Base-by-base conservation (phyloP, 2,329 filamentous ascomycete species). In the Cadophora gregata region DNA sequence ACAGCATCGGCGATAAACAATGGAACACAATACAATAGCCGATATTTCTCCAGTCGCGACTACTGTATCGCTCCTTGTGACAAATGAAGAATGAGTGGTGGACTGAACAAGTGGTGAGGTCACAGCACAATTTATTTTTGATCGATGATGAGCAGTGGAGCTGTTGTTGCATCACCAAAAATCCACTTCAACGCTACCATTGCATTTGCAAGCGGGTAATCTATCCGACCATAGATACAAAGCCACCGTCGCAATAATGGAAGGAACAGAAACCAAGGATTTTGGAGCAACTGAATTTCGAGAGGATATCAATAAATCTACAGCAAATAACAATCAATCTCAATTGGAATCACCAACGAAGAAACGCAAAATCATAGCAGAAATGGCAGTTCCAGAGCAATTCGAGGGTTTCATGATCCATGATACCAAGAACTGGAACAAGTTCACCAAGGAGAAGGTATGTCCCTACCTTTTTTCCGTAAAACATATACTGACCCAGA, bases 391-490 rank as follows among this genome's bases (percentile, higher is more conserved):
- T 71, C 84, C 85, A 74, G 86, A 88, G 38, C 83, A 86, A 75
- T 88, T 87, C 77, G 82, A 81, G 65, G 85, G 86, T 71, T 88
- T 88, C 80, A 84, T 87, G 80, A 82, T 88, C 75, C 47, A 71
- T 9, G 69, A 69, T 45, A 63, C 67, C 7, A 67, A 75, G 55
- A 70, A 72, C 12, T 75, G 74, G 74, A 73, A 61, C 29, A 64
- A 60, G 10, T 75, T 74, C 56, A 67, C 63, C 1, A 74, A 71
- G 36, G 62, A 69, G 38, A 74, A 74, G 66, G 74, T 73, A 50
- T 29, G 56, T 45, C 36, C 38, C 19, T 27, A 21, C 47, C 12
- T n/a, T 27, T n/a, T 29, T 1, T 5, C 0, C 10, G 16, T 4
- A 19, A 1, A 16, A 21, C 21, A 9, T 42, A 33, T 59, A n/a